Evolutionary conservation across 1,284 basidiomycete genomes (phyloP), one percentile per base, ranked within the genome.

Genomic region (Erythrobasidium hasegawianum): DNA sequence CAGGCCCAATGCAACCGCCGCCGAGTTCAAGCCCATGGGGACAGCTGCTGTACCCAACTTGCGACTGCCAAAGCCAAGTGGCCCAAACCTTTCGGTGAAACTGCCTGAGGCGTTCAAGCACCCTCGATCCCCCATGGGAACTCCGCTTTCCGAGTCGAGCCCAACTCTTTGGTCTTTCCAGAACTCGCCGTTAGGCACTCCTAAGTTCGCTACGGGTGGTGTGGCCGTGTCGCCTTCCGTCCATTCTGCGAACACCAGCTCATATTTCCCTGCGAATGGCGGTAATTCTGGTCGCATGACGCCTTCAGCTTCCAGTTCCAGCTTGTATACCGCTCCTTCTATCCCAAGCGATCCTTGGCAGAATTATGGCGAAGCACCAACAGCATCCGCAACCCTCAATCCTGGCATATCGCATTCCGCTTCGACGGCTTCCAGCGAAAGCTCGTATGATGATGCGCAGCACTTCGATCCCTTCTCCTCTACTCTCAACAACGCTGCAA

Each of bases 101-200:
- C 39, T 60, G 38, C 64, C 64, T 16, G 64, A 59, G 3, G 39
- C n/a, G 69, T 69, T 27, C 69, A 71, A 40, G 67, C 70, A 64
- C 58, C 66, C 27, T 70, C 71, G 71, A 39, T 74, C 73, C 26
- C 73, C 73, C 9, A 70, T 74, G 26, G 71, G 69, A 33, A 74
- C 73, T 20, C 73, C 73, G 7, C 65, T 68, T 41, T 59, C 60
- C 29, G 59, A 57, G 13, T 57, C 57, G 16, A 64, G 13, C 54
- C 65, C 56, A 43, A 57, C 20, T 20, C 33, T 62, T 7, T 56
- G 59, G 59, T 29, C 59, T 38, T 62, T 59, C 53, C 41, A 56
- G 58, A 60, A 59, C 26, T 60, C 65, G 18, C 58, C 57, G 1
- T 41, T 67, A 20, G 58, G 57, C 1, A 56, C 53, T 10, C 65